Conservation (phyloP, 805 yeast species). For the Dipodascopsis tothii region DNA sequence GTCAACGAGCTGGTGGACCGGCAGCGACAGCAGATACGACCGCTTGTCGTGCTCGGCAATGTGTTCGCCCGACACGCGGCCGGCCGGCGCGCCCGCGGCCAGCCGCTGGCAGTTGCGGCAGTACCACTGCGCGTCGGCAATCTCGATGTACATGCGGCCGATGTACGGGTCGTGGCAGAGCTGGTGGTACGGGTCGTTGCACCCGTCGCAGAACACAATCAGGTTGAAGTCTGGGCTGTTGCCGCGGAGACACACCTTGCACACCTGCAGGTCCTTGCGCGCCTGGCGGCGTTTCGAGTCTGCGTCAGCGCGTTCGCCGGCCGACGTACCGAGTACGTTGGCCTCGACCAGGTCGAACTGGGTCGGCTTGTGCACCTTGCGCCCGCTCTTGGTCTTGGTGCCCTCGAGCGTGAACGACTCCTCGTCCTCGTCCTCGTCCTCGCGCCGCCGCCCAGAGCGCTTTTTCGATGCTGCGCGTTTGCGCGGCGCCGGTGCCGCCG, state of each 20-base stretch:
- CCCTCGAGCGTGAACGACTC: slow-evolving; percentile 21
- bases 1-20: slow-evolving; percentile 36
- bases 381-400: slow-evolving; percentile 21
- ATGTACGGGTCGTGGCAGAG: slow-evolving; percentile 37
- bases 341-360: slow-evolving; percentile 16
- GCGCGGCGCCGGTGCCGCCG: no score
- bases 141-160: slow-evolving; percentile 35
- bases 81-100: no score
- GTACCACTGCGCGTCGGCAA: slow-evolving; percentile 37
- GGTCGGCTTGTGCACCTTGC: slow-evolving; percentile 21
- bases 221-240: slow-evolving; percentile 32
- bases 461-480: no score
- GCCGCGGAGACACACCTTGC: slow-evolving; percentile 35
- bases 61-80: no score
- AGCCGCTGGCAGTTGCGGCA: slow-evolving; percentile 34
- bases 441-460: no score
- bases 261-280: slow-evolving; percentile 24
- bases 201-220: slow-evolving; percentile 37
- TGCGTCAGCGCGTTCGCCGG: no score
- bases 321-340: no score
- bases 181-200: slow-evolving; percentile 37
- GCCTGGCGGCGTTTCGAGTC: not conserved
- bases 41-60: slow-evolving; percentile 24
- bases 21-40: slow-evolving; percentile 33
- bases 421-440: slow-evolving; percentile 15